Evolutionary conservation across 192 early-diverging fungal genomes (phyloP).

Genomic region (Linnemannia exigua): DNA sequence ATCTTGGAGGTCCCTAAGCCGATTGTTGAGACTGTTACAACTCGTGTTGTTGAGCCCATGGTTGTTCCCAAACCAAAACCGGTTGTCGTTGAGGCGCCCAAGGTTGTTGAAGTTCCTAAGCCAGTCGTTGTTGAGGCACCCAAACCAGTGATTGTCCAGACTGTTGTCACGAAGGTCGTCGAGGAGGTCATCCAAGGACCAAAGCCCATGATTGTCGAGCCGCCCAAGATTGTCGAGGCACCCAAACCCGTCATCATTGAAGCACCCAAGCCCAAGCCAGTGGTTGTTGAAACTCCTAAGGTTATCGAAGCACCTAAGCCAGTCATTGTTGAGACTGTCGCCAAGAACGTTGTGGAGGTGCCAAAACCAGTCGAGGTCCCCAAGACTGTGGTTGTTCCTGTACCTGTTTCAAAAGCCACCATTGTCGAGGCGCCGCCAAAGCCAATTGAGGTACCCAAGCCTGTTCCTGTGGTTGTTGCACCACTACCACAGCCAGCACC

Average conservation of each 20-base stretch:
- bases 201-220: not conserved
- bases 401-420: not conserved
- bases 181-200: not conserved
- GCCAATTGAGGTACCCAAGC: not conserved
- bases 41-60: not conserved
- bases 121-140: not conserved
- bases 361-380: not conserved
- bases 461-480: not conserved
- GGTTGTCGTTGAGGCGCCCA: not conserved
- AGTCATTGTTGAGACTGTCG: not conserved
- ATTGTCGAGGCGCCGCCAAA: not conserved
- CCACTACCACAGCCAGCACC: not conserved
- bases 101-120: not conserved
- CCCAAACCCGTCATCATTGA: not conserved
- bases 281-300: not conserved
- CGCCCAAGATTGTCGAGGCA: not conserved
- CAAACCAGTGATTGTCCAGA: not conserved
- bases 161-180: not conserved
- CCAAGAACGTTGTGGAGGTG: not conserved
- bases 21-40: slow-evolving; percentile 6
- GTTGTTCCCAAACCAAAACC: not conserved
- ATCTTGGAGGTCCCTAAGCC: not conserved
- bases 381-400: not conserved
- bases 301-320: not conserved
- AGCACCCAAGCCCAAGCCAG: not conserved